phyloP scores from a whole-genome alignment of 2,329 filamentous ascomycete genomes.

The Macroventuria anomochaeta region DNA sequence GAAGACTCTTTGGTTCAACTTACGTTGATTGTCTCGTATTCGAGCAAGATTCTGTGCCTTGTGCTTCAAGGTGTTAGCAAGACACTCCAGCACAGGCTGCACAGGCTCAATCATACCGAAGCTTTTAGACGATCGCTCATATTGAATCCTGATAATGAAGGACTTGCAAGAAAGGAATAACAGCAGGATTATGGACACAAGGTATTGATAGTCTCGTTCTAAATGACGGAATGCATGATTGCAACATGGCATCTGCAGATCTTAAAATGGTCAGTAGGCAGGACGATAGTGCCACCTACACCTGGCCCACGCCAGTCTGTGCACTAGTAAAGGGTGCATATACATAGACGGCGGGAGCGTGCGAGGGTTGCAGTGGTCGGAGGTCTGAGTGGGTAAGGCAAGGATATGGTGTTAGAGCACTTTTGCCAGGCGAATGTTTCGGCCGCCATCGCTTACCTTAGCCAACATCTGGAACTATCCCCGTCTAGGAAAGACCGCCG shows the following conservation, averaged over 20 bases:
- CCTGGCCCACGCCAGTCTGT: slow-evolving; percentile 27
- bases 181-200: slow-evolving; percentile 15
- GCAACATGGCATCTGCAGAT: slow-evolving; percentile 33
- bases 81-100: background rate
- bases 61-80: slow-evolving; percentile 25
- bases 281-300: slow-evolving; percentile 34
- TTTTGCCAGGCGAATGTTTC: slow-evolving; percentile 19
- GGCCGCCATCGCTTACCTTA: slow-evolving; percentile 6
- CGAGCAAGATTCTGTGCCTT: slow-evolving; percentile 59
- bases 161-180: slow-evolving; percentile 12
- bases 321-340: slow-evolving; percentile 26
- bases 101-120: slow-evolving; percentile 25
- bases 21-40: slow-evolving; percentile 75
- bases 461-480: background rate
- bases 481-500: slow-evolving; percentile 5
- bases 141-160: slow-evolving; percentile 19
- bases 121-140: slow-evolving; percentile 38
- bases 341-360: slow-evolving; percentile 23
- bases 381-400: slow-evolving; percentile 28
- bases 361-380: slow-evolving; percentile 26
- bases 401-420: slow-evolving; percentile 19
- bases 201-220: slow-evolving; percentile 23
- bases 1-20: slow-evolving; percentile 9
- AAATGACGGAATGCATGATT: slow-evolving; percentile 28
- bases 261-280: slow-evolving; percentile 29